Evolutionary conservation across 208 protist species (phyloP).

Genomic region (Wallacemonas sp.): DNA sequence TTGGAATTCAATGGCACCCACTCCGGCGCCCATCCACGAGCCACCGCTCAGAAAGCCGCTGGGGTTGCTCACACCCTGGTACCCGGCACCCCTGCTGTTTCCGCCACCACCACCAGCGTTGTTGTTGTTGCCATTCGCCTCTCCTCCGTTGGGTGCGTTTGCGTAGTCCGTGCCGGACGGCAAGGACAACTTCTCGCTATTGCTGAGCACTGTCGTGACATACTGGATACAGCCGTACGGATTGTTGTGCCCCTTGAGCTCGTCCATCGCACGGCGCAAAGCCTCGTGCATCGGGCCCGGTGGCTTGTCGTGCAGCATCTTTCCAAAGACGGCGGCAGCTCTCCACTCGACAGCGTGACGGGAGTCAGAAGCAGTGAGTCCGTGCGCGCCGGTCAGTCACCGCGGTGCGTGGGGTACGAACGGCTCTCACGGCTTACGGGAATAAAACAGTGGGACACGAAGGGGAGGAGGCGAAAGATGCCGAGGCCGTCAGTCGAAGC

Average conservation of each 20-base stretch:
- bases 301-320: slow-evolving; percentile 56
- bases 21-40: slow-evolving; percentile 2
- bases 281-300: slow-evolving; percentile 63
- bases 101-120: not conserved
- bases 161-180: slow-evolving; percentile 23
- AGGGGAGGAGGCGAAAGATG: no score
- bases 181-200: slow-evolving; percentile 18
- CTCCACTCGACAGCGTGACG: no score
- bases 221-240: slow-evolving; percentile 48
- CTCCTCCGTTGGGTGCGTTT: not conserved
- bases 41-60: not conserved
- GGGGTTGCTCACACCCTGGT: no score
- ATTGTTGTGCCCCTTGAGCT: slow-evolving; percentile 63
- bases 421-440: no score
- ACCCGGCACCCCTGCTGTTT: not conserved
- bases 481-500: no score
- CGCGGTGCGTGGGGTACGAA: no score
- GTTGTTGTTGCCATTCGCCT: not conserved
- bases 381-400: no score
- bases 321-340: no score
- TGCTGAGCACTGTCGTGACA: slow-evolving; percentile 28
- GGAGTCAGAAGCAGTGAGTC: no score
- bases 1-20: slow-evolving; percentile 5
- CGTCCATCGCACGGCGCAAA: slow-evolving; percentile 62
- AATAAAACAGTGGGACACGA: no score